These are phyloP conservation scores for Aspergillus campestris DNA, from an alignment of 495 filamentous ascomycete species.

Conservation along the genomic window DNA sequence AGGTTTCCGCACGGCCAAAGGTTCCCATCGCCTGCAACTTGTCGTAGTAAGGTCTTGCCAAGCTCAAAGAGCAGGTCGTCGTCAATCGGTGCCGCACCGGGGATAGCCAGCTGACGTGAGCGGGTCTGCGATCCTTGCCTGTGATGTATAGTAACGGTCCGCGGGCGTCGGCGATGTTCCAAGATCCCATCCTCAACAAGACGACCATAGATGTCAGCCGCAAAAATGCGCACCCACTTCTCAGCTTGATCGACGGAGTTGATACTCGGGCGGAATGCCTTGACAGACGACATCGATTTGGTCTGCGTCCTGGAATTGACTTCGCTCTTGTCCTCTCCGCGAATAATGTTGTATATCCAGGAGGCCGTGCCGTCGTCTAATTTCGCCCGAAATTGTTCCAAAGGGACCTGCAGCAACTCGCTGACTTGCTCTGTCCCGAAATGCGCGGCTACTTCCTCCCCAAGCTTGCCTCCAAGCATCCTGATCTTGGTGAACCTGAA, in stretches of 20 bases:
- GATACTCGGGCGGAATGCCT: constrained; percentile 85
- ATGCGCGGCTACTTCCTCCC: constrained; percentile 65
- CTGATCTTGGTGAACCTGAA: constrained; percentile 97
- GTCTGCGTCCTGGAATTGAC: constrained; percentile 89
- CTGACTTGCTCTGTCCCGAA: constrained; percentile 77
- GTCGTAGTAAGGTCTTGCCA: constrained; percentile 64
- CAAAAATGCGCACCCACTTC: constrained; percentile 87
- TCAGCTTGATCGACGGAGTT: constrained; percentile 70
- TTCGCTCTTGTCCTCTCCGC: constrained; percentile 79
- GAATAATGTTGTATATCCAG: constrained; percentile 82
- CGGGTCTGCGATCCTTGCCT: constrained; percentile 60
- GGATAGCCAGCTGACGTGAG: constrained; percentile 67
- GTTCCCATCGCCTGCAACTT: constrained; percentile 66
- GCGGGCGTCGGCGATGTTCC: constrained; percentile 80
- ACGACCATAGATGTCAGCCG: constrained; percentile 82
- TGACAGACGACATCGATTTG: constrained; percentile 97
- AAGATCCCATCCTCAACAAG: constrained; percentile 87
- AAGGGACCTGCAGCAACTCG: constrained; percentile 61
- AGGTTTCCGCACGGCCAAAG: constrained; percentile 86
- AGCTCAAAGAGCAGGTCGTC: constrained; percentile 68
- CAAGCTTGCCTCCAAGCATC: constrained; percentile 92
- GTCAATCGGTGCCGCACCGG: constrained; percentile 61
- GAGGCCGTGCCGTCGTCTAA: constrained; percentile 78
- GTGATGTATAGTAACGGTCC: constrained; percentile 75
- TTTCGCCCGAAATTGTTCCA: constrained; percentile 71